Conservation (phyloP, 2,329 filamentous ascomycete genomes). For the Colletotrichum gigasporum region DNA sequence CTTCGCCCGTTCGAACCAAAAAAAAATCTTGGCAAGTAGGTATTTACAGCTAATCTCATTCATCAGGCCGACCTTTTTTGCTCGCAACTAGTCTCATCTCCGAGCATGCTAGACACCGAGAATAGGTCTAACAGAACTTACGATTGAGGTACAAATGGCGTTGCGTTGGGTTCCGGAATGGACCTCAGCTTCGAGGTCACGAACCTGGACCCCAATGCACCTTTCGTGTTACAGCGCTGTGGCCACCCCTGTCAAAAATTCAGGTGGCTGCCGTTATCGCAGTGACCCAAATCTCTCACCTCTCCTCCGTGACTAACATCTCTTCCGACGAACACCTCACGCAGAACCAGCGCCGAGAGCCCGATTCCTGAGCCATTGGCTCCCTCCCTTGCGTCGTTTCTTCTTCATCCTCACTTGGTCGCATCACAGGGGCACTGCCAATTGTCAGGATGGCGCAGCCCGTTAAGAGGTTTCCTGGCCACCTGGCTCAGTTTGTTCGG, state of each 20-base stretch:
- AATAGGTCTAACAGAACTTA: too few relatives aligned
- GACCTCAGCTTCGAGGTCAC: neutral
- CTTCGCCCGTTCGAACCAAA: neutral
- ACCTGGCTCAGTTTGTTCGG: slow-evolving; percentile 43
- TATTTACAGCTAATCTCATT: too few relatives aligned
- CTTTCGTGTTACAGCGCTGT: neutral
- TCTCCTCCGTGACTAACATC: slow-evolving; percentile 20
- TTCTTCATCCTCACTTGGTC: neutral
- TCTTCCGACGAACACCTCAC: neutral
- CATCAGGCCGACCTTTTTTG: too few relatives aligned
- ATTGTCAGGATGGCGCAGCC: slow-evolving; percentile 29
- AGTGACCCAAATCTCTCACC: slow-evolving; percentile 22
- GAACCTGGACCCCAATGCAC: slow-evolving; percentile 1
- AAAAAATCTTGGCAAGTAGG: neutral
- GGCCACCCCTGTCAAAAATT: slow-evolving; percentile 21
- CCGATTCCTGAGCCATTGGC: slow-evolving; percentile 20
- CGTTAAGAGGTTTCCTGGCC: slow-evolving; percentile 29
- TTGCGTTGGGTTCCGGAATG: slow-evolving; percentile 1
- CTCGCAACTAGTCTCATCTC: too few relatives aligned
- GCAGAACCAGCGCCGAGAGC: neutral
- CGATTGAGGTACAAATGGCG: too few relatives aligned
- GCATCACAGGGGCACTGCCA: neutral
- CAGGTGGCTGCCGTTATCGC: slow-evolving; percentile 23
- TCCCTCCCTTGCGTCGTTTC: too few relatives aligned
- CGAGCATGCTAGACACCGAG: too few relatives aligned